phyloP scores from a whole-genome alignment of 2,329 filamentous ascomycete genomes.

The Trichoderma koningiopsis region DNA sequence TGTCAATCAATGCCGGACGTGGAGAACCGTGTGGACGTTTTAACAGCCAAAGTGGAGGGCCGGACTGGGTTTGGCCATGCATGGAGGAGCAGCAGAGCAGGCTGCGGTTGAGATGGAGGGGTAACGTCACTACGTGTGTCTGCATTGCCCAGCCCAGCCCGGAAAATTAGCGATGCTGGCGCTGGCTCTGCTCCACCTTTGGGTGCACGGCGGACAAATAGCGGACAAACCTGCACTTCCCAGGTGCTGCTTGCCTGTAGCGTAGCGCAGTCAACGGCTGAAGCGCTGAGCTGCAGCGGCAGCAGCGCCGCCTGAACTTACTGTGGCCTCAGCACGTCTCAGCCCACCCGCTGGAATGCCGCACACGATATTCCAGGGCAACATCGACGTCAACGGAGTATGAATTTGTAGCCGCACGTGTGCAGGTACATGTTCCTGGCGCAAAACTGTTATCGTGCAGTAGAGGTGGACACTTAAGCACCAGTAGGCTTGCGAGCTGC shows the following conservation, averaged over 20 bases:
- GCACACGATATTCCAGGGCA: not conserved
- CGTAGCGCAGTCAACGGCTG: not conserved
- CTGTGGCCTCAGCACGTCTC: not conserved
- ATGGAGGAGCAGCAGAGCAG: slow-evolving; percentile 11
- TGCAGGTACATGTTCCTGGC: not conserved
- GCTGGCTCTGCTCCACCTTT: not conserved
- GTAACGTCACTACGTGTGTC: slow-evolving; percentile 23
- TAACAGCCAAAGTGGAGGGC: not conserved
- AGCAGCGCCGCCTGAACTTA: not conserved
- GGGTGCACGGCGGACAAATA: slow-evolving; percentile 4
- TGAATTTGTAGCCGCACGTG: not conserved
- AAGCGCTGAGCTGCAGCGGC: not conserved
- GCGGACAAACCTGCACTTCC: slow-evolving; percentile 1
- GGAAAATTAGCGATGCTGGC: slow-evolving; percentile 18
- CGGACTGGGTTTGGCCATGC: slow-evolving; percentile 13
- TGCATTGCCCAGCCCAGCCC: slow-evolving; percentile 1
- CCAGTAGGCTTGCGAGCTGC: not conserved
- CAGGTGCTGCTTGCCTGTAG: not conserved
- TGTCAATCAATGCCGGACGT: slow-evolving; percentile 26
- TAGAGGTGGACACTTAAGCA: not conserved
- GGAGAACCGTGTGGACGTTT: slow-evolving; percentile 17
- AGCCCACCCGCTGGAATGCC: slow-evolving; percentile 18
- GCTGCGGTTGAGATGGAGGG: slow-evolving; percentile 23
- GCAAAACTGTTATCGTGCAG: not conserved
- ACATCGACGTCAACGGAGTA: not conserved